phyloP scores from a whole-genome alignment of 164 flowering plant species.

The Chloranthus sessilifolius region DNA sequence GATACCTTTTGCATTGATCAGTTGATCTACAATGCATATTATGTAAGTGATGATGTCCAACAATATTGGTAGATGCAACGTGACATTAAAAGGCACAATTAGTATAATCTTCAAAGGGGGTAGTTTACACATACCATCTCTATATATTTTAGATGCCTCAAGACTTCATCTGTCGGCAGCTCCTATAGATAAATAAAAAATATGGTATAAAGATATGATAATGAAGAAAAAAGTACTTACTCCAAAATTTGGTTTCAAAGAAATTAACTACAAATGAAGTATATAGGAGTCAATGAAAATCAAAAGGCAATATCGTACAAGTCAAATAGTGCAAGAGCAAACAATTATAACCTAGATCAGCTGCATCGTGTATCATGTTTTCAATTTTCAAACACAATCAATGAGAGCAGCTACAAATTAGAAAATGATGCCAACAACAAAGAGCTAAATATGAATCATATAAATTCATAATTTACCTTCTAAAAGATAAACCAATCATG shows the following conservation, averaged over 20 bases:
- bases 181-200: slow-evolving; percentile 39
- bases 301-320: background rate
- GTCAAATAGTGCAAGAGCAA: background rate
- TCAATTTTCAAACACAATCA: too few relatives aligned
- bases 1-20: background rate
- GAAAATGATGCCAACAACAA: too few relatives aligned
- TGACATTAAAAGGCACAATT: background rate
- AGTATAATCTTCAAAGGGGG: background rate
- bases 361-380: too few relatives aligned
- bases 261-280: background rate
- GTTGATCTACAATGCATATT: background rate
- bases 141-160: slow-evolving; percentile 64
- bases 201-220: background rate
- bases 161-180: slow-evolving; percentile 58
- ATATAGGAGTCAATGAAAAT: background rate
- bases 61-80: background rate
- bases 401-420: too few relatives aligned
- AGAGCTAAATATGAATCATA: too few relatives aligned
- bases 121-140: slow-evolving; percentile 45
- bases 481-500: too few relatives aligned
- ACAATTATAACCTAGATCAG: too few relatives aligned
- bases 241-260: too few relatives aligned
- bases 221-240: background rate
- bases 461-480: too few relatives aligned
- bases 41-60: background rate